Evolutionary conservation across 2,329 filamentous ascomycete genomes (phyloP).

Genomic region (Lachnum nothofagi): DNA sequence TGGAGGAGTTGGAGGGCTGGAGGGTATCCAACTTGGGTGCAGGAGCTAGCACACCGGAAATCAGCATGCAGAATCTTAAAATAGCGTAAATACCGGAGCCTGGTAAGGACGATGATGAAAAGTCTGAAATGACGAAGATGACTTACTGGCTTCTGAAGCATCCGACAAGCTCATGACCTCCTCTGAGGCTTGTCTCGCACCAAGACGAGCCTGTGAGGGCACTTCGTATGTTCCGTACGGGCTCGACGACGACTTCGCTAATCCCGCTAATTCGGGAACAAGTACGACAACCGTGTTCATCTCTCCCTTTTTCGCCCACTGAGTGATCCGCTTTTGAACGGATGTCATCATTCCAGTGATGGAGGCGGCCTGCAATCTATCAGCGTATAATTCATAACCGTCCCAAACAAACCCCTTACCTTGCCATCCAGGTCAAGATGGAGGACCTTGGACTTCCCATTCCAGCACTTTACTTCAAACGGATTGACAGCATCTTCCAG

Average conservation of each 20-base stretch:
- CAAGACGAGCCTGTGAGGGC: slow-evolving; percentile 17
- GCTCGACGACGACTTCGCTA: slow-evolving; percentile 17
- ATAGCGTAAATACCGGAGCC: too few species aligned
- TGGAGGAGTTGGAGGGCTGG: slow-evolving; percentile 11
- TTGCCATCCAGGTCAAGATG: slow-evolving; percentile 26
- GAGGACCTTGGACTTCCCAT: slow-evolving; percentile 30
- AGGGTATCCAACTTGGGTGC: slow-evolving; percentile 12
- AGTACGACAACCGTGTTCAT: slow-evolving; percentile 30
- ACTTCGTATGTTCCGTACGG: slow-evolving; percentile 30
- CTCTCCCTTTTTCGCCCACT: slow-evolving; percentile 24
- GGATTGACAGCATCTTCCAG: slow-evolving; percentile 30
- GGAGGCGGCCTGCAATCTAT: slow-evolving; percentile 9
- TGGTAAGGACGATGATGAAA: too few species aligned
- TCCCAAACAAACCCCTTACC: slow-evolving; percentile 16
- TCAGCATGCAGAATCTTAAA: background rate
- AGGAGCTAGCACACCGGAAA: slow-evolving; percentile 5
- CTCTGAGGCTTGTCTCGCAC: slow-evolving; percentile 27
- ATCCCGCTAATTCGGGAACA: slow-evolving; percentile 26
- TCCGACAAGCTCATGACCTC: slow-evolving; percentile 21
- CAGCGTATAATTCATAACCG: slow-evolving; percentile 2
- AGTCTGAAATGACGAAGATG: background rate
- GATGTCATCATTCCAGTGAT: slow-evolving; percentile 21
- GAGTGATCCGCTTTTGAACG: slow-evolving; percentile 22
- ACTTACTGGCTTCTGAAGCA: slow-evolving; percentile 1
- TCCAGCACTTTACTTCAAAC: slow-evolving; percentile 31